phyloP scores from a whole-genome alignment of 2,329 filamentous ascomycete genomes.

The Parafenestella ontariensis region DNA sequence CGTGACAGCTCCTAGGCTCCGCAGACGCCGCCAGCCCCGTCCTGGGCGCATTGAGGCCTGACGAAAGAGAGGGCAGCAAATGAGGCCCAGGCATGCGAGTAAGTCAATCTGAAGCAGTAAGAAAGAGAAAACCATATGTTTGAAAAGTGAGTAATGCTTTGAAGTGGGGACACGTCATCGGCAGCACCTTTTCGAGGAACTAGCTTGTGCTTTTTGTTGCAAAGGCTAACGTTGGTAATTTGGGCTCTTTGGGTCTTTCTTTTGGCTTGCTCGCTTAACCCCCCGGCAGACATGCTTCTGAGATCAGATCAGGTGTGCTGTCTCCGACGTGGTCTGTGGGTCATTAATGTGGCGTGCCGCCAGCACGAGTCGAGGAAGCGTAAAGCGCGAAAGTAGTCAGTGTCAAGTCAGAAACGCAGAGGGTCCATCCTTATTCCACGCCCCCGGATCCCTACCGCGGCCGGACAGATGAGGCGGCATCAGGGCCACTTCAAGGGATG shows the following conservation, averaged over 20 bases:
- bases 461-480: constrained; percentile 40
- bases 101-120: constrained; percentile 35
- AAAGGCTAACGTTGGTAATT: constrained; percentile 35
- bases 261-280: constrained; percentile 38
- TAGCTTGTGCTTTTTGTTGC: constrained; percentile 38
- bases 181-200: constrained; percentile 22
- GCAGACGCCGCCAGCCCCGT: constrained; percentile 39
- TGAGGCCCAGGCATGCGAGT: constrained; percentile 30
- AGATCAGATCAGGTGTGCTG: constrained; percentile 41
- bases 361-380: constrained; percentile 43
- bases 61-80: constrained; percentile 34
- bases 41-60: constrained; percentile 40
- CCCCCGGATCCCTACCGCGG: constrained; percentile 46
- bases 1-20: constrained; percentile 27
- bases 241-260: constrained; percentile 35
- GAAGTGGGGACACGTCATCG: constrained; percentile 45
- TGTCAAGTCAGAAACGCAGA: constrained; percentile 42
- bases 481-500: constrained; percentile 35
- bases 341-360: constrained; percentile 46
- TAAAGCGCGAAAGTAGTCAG: constrained; percentile 38
- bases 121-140: constrained; percentile 25
- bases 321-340: constrained; percentile 40
- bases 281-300: constrained; percentile 38
- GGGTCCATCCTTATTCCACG: constrained; percentile 40
- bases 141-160: constrained; percentile 29